Evolutionary conservation across 495 filamentous ascomycete genomes (phyloP).

Genomic region (Emericellopsis terricola): DNA sequence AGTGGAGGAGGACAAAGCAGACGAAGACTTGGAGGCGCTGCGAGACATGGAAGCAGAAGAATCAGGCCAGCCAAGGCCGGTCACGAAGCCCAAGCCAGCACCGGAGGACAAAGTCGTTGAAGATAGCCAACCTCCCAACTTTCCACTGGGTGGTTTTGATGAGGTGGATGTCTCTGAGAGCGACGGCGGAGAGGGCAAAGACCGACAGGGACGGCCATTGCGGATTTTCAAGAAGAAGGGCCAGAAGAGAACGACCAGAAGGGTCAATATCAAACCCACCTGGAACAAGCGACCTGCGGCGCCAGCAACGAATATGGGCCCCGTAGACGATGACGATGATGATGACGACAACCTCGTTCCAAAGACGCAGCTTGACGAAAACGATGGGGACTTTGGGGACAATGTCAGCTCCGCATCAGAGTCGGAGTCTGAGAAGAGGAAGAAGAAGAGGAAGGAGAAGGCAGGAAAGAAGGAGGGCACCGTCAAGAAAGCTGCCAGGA

Average conservation of each 20-base stretch:
- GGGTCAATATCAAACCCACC: constrained; percentile 50
- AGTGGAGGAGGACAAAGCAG: constrained; percentile 57
- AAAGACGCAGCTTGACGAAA: background rate
- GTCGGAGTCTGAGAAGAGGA: constrained; percentile 11
- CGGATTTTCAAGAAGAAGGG: constrained; percentile 81
- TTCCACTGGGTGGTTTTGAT: constrained; percentile 45
- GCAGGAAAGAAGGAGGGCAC: constrained; percentile 22
- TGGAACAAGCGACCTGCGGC: constrained; percentile 18
- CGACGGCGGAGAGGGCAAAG: constrained; percentile 23
- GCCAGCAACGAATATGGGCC: constrained; percentile 2
- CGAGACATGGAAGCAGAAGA: constrained; percentile 54
- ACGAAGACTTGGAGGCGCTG: constrained; percentile 70
- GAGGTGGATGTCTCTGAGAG: constrained; percentile 31
- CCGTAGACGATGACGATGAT: background rate
- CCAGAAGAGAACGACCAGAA: constrained; percentile 68
- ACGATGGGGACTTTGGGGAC: constrained; percentile 5
- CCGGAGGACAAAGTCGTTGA: constrained; percentile 25
- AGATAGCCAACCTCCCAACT: constrained; percentile 38
- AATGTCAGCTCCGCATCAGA: constrained; percentile 8
- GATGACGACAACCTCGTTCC: background rate
- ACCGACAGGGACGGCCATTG: constrained; percentile 27
- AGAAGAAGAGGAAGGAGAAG: constrained; percentile 13
- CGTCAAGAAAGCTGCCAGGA: constrained; percentile 41
- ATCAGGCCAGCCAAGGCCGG: constrained; percentile 4
- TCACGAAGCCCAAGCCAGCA: constrained; percentile 4